Base-by-base conservation (phyloP, 305 asterid species). In the Solanum hybrid region DNA sequence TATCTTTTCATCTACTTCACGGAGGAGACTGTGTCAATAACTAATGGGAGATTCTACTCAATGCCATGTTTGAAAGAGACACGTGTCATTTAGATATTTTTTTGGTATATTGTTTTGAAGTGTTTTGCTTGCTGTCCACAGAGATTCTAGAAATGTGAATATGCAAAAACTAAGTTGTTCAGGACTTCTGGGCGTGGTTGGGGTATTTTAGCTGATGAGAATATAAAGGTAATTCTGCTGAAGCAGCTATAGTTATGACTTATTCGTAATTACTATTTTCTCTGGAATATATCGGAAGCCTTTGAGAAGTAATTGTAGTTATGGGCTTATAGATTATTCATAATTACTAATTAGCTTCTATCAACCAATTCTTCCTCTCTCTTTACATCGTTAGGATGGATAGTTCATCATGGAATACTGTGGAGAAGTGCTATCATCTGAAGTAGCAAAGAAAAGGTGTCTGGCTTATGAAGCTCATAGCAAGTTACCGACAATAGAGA, bases 111-210 rank as follows among this genome's bases (percentile, higher is more conserved):
- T 40, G 26, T 89, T 88, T 88, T 79, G 51, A 69, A 86, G 89
- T 81, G 71, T 87, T 77, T 11, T 73, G 35, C 77, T 31, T 88
- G 72, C 56, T 60, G 26, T 60, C 26, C 71, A 20, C 71, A 60
- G 71, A 22, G 26, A 60, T 60, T 60, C 92, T 96, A 96, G 93
- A 96, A 93, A 90, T 92, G 96, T 89, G 96, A 95, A 89, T 93
- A 94, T 87, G 95, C 93, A 26, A 93, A 94, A 91, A 93, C 95
- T 78, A 95, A 91, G 93, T 90, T 97, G 93, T 95, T 94, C 90
- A 92, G 94, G 93, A 96, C 98, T 86, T 96, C 94, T 89, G 98
- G 98, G 87, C 95, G 97, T 89, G 98, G 99, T 79, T 97, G 98
- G 97, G 99, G 98, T 92, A 96, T 97, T 92, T 91, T 88, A 32